A percentile compares a stretch with the other conserved stretches of the same genome.
Evolutionary conservation across 2,329 filamentous ascomycete species (phyloP).

Genomic region (Chaetomium sp.): DNA sequence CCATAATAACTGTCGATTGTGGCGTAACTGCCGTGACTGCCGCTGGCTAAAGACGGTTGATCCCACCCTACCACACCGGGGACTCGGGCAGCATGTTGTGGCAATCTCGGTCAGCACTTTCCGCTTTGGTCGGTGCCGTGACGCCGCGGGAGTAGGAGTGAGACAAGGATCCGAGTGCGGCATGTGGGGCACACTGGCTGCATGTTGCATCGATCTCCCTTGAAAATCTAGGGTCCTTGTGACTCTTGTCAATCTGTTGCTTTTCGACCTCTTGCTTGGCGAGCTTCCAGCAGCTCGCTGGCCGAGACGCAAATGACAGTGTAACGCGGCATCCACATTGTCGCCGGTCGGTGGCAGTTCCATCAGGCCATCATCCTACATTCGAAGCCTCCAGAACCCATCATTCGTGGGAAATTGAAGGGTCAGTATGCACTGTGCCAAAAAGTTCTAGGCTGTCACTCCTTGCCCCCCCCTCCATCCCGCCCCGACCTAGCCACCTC

Average conservation of each 20-base stretch:
- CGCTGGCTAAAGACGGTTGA: too few species aligned
- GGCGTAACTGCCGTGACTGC: neutral
- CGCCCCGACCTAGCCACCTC: too few species aligned
- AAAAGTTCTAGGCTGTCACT: neutral
- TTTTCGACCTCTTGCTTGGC: neutral
- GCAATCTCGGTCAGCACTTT: neutral
- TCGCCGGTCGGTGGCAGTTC: neutral
- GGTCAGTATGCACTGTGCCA: neutral
- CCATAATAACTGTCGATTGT: neutral
- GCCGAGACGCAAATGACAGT: neutral
- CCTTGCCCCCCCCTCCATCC: too few species aligned
- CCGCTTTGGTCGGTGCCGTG: too few species aligned
- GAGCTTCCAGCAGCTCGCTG: neutral
- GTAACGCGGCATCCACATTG: neutral
- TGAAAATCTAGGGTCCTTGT: neutral
- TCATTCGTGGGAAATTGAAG: neutral
- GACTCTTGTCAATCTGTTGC: neutral
- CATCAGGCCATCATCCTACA: neutral
- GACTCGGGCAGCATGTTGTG: neutral
- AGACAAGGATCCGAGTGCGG: neutral
- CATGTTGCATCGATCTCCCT: neutral
- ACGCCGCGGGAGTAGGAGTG: too few species aligned
- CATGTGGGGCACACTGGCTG: neutral
- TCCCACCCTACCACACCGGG: too few species aligned
- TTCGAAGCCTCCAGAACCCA: neutral